These are phyloP conservation scores for Corinectria fuckeliana DNA, from an alignment of 2,329 filamentous ascomycete genomes.

Conservation along the genomic window DNA sequence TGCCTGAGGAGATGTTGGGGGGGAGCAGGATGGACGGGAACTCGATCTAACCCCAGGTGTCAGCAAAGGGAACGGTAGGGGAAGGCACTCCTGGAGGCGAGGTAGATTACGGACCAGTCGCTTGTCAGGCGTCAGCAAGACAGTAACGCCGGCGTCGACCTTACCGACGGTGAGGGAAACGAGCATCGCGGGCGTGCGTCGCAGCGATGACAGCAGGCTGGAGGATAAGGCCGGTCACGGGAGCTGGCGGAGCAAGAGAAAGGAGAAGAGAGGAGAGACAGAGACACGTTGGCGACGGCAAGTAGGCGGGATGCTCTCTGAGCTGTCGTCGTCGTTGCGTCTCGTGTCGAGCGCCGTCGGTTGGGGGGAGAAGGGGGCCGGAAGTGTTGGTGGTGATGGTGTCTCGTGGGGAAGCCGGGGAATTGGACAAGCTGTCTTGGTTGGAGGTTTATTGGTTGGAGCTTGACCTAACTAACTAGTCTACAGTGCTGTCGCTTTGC, in stretches of 20 bases:
- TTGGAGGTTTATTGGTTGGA: slow-evolving; percentile 17
- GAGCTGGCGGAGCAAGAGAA: neutral
- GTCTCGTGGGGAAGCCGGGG: slow-evolving; percentile 7
- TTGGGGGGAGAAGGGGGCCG: neutral
- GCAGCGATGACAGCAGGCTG: slow-evolving; percentile 18
- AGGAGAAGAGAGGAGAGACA: neutral
- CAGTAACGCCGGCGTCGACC: slow-evolving; percentile 97
- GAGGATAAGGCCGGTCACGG: slow-evolving; percentile 3
- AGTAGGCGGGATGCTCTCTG: neutral
- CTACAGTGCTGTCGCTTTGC: neutral
- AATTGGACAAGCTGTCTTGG: slow-evolving; percentile 23
- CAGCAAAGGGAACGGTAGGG: slow-evolving; percentile 22
- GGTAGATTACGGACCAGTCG: slow-evolving; percentile 72
- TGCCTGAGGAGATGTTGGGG: slow-evolving; percentile 92
- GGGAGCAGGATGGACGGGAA: slow-evolving; percentile 98
- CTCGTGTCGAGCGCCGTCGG: neutral
- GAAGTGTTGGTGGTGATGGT: slow-evolving; percentile 1
- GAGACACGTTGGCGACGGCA: neutral
- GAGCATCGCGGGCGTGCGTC: slow-evolving; percentile 68
- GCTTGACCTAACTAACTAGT: slow-evolving; percentile 8
- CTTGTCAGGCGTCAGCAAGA: slow-evolving; percentile 95
- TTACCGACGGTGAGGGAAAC: slow-evolving; percentile 98
- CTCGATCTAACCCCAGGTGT: slow-evolving; percentile 73
- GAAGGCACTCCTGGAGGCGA: neutral
- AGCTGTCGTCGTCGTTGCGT: neutral